Conservation (phyloP, 495 filamentous ascomycete genomes). For the Cercophora scortea region DNA sequence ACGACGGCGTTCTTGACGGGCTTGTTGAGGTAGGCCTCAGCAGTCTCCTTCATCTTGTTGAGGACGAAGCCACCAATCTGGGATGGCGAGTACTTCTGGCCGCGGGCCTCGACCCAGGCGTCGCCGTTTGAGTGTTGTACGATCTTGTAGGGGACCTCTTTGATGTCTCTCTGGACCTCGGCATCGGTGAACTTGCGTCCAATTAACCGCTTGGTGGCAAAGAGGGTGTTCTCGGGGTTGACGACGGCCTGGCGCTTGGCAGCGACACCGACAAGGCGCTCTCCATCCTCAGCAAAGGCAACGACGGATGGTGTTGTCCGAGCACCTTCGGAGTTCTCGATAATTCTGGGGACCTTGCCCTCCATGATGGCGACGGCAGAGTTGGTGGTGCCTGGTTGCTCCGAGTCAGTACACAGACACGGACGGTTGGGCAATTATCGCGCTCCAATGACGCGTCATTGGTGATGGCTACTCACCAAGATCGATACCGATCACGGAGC, state of each 20-base stretch:
- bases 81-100: conserved; percentile 95
- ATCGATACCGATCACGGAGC: conserved; percentile 97
- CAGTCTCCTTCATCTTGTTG: conserved; percentile 98
- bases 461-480: conserved; percentile 58
- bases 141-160: conserved; percentile 99
- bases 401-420: not conserved
- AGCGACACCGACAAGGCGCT: conserved; percentile 94
- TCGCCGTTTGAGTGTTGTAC: conserved; percentile 97
- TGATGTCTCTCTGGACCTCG: conserved; percentile 96
- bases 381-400: conserved; percentile 77
- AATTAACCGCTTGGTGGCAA: conserved; percentile 99
- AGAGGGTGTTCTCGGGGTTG: conserved; percentile 98
- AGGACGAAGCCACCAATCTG: conserved; percentile 97
- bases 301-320: conserved; percentile 96
- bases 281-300: conserved; percentile 93
- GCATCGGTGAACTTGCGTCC: conserved; percentile 94
- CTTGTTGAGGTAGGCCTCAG: conserved; percentile 84
- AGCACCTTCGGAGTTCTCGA: conserved; percentile 86
- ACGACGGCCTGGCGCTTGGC: conserved; percentile 99
- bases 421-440: conserved; percentile 17
- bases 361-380: conserved; percentile 97
- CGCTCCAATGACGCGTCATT: too few species aligned
- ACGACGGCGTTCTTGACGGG: conserved; percentile 90
- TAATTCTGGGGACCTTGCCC: conserved; percentile 89
- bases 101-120: conserved; percentile 94